Evolutionary conservation across 768 basidiomycete genomes (phyloP).

Genomic region (Sutorius australiensis): DNA sequence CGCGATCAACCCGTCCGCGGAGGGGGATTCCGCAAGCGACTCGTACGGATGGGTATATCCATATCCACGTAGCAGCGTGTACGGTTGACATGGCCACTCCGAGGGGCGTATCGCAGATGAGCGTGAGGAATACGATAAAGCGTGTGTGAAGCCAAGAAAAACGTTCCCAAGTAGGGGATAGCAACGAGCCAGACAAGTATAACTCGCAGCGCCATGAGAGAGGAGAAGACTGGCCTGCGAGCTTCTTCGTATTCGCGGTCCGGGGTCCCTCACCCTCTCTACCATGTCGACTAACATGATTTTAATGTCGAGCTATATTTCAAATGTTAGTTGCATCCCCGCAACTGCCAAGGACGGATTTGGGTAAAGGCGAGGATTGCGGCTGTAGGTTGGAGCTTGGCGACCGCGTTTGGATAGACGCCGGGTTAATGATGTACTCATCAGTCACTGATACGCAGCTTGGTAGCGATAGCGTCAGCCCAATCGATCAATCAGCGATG

Average conservation of each 20-base stretch:
- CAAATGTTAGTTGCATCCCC: slow-evolving; percentile 15
- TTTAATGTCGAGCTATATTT: slow-evolving; percentile 11
- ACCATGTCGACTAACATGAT: slow-evolving; percentile 10
- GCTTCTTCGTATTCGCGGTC: slow-evolving; percentile 7
- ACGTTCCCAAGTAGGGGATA: slow-evolving; percentile 17
- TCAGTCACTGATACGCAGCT: slow-evolving; percentile 5
- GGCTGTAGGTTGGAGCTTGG: slow-evolving; percentile 24
- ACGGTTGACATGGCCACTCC: slow-evolving; percentile 11
- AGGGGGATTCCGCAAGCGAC: slow-evolving; percentile 13
- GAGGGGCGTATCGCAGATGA: slow-evolving; percentile 16
- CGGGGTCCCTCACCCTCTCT: slow-evolving; percentile 12
- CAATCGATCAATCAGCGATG: slow-evolving; percentile 18
- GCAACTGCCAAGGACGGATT: slow-evolving; percentile 17
- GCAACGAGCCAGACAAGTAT: slow-evolving; percentile 21
- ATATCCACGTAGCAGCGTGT: slow-evolving; percentile 4
- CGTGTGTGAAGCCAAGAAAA: slow-evolving; percentile 15
- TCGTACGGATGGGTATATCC: background rate
- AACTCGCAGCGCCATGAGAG: slow-evolving; percentile 18
- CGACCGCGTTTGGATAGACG: slow-evolving; percentile 15
- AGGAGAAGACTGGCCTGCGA: slow-evolving; percentile 14
- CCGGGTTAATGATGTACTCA: slow-evolving; percentile 1
- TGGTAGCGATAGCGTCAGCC: background rate
- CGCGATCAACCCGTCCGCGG: slow-evolving; percentile 24
- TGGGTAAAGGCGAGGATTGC: slow-evolving; percentile 14
- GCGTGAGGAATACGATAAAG: slow-evolving; percentile 17